Evolutionary conservation across 306 rosid species (phyloP), one percentile per base, ranked within the genome.

Genomic region (Cicer judaicum): DNA sequence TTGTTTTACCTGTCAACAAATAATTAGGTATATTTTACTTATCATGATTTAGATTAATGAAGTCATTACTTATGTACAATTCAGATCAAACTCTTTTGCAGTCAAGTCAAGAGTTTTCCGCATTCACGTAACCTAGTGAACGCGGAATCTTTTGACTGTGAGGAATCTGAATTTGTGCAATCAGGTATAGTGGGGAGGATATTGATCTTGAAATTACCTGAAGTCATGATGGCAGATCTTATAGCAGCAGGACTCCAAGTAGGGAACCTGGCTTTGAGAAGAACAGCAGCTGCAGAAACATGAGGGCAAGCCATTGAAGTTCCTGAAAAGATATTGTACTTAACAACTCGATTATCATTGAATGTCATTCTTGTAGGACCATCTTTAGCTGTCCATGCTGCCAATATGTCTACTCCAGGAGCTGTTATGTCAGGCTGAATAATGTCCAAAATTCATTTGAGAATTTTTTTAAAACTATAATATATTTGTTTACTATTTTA

Each of bases 221-320:
- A 86, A 83, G 99, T 92, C 82, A 94, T 92, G 61, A 92, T 84
- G 52, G 97, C 95, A 70, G 97, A 94, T 84, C 87, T 90, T 67
- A 94, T 87, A 62, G 97, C 97, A 41, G 99, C 97, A 63, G 82
- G 66, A 77, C 85, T 87, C 99, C 99, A 94, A 49, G 87, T 73
- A 1, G 99, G 99, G 80, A 92, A 89, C 12, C 86, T 85, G 65
- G 97, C 93, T 74, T 88, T 89, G 70, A 94, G 87, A 78, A 94
- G 97, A 50, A 88, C 87, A 0, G 90, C 89, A 1, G 91, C 85
- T 15, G 90, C 99, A 46, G 95, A 56, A 59, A 94, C 85, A 64
- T 94, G 99, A 83, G 99, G 97, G 72, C 97, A 90, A 36, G 99
- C 85, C 99, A 94, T 94, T 34, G 99, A 94, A 43, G 99, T 94